A percentile compares a stretch with the other conserved stretches of the same genome.
phyloP scores from a whole-genome alignment of 1,139 yeast species.

The Pichia terricola region DNA sequence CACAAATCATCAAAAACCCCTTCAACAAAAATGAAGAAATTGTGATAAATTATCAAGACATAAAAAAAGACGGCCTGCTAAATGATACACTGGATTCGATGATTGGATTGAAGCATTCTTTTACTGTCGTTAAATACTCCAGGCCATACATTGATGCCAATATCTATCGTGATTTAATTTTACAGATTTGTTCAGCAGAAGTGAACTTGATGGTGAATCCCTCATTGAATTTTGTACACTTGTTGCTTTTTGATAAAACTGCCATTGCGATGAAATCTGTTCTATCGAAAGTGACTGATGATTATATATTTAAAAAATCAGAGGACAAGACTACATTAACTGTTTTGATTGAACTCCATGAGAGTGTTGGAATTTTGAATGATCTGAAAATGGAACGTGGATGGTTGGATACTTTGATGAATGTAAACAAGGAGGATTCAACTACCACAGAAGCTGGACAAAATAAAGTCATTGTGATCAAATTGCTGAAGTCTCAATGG shows the following conservation, averaged over 20 bases:
- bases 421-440: background rate
- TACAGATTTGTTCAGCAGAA: conserved; percentile 41
- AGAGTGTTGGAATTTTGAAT: conserved; percentile 18
- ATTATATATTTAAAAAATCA: conserved; percentile 18
- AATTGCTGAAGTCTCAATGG: conserved; percentile 25
- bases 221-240: conserved; percentile 21
- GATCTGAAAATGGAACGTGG: conserved; percentile 19
- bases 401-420: conserved; percentile 20
- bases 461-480: conserved; percentile 21
- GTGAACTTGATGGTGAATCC: conserved; percentile 22
- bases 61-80: conserved; percentile 35
- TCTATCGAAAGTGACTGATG: conserved; percentile 19
- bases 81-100: conserved; percentile 15
- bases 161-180: conserved; percentile 38
- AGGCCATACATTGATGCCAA: conserved; percentile 51
- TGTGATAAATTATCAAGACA: conserved; percentile 38
- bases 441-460: background rate
- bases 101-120: conserved; percentile 2
- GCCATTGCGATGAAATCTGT: conserved; percentile 24
- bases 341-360: conserved; percentile 12
- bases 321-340: conserved; percentile 15
- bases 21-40: conserved; percentile 46
- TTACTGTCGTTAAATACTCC: conserved; percentile 31
- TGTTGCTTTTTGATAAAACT: conserved; percentile 23
- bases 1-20: conserved; percentile 43